A percentile compares a stretch with the other conserved stretches of the same genome.
Conservation (phyloP, 2,329 filamentous ascomycete species). For the Talaromyces pinophilus region DNA sequence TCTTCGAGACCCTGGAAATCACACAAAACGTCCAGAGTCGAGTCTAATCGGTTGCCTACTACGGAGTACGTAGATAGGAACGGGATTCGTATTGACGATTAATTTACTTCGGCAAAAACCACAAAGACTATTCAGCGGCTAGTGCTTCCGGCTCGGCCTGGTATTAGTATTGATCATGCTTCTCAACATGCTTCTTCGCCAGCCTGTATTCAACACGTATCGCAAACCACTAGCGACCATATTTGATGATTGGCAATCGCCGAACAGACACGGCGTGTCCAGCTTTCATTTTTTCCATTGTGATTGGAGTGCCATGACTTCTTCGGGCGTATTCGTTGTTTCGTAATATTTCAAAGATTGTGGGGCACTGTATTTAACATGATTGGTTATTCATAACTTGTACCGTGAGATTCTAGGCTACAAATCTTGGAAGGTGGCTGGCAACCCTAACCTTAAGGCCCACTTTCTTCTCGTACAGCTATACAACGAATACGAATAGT, state of each 20-base stretch:
- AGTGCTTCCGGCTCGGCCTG: neutral
- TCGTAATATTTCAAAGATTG: neutral
- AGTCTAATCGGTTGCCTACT: neutral
- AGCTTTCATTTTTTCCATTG: neutral
- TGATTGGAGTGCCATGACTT: neutral
- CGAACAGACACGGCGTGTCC: neutral
- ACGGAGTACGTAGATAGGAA: neutral
- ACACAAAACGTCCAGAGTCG: neutral
- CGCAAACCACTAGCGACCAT: neutral
- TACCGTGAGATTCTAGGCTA: neutral
- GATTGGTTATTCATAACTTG: neutral
- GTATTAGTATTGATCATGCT: neutral
- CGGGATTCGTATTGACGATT: neutral
- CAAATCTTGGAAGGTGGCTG: constrained; percentile 8
- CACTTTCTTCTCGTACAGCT: neutral
- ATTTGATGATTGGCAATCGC: neutral
- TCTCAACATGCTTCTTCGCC: neutral
- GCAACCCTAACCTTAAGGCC: constrained; percentile 15
- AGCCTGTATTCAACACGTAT: neutral
- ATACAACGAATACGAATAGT: neutral
- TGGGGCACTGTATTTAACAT: neutral
- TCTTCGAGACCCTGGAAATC: constrained; percentile 2
- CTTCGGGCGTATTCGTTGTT: neutral
- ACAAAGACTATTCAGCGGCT: neutral
- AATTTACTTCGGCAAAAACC: neutral